These are phyloP conservation scores for Alternaria arbusti DNA, from an alignment of 2,329 filamentous ascomycete species.

Conservation along the genomic window DNA sequence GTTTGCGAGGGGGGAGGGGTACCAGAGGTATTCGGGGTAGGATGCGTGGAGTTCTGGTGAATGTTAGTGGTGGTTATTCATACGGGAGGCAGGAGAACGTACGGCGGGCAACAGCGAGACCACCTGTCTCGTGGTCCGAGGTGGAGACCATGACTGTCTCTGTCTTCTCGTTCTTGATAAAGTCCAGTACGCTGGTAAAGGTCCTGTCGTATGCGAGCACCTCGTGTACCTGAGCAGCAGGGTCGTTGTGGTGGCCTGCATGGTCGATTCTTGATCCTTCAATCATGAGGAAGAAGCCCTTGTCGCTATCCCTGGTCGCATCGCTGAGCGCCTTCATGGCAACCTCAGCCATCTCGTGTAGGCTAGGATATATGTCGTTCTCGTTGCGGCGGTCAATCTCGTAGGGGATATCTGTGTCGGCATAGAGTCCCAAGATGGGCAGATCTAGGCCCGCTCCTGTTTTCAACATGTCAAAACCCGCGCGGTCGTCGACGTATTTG, in stretches of 20 bases:
- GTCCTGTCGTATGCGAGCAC: conserved; percentile 93
- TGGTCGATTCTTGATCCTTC: conserved; percentile 97
- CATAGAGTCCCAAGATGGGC: conserved; percentile 86
- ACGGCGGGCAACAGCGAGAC: conserved; percentile 81
- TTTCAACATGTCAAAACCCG: conserved; percentile 76
- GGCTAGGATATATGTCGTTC: conserved; percentile 80
- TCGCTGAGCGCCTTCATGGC: conserved; percentile 80
- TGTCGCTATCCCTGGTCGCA: conserved; percentile 81
- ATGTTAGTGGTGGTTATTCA: conserved; percentile 10
- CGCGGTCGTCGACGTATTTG: conserved; percentile 74
- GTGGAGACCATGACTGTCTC: conserved; percentile 86
- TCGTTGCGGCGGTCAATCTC: conserved; percentile 87
- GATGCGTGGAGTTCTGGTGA: conserved; percentile 61
- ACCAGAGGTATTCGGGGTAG: conserved; percentile 79
- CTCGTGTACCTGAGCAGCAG: conserved; percentile 70
- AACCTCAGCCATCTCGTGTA: conserved; percentile 88
- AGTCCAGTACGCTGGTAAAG: conserved; percentile 83
- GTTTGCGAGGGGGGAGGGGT: conserved; percentile 80
- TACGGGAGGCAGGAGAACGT: conserved; percentile 38
- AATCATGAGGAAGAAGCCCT: conserved; percentile 99
- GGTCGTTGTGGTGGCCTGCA: conserved; percentile 71
- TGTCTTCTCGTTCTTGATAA: conserved; percentile 74
- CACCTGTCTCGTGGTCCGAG: conserved; percentile 96
- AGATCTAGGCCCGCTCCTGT: conserved; percentile 72
- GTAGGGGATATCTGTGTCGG: conserved; percentile 82